A percentile compares a stretch with the other conserved stretches of the same genome.
phyloP scores from a whole-genome alignment of 495 filamentous ascomycete species.

The Aspergillus indologenus region DNA sequence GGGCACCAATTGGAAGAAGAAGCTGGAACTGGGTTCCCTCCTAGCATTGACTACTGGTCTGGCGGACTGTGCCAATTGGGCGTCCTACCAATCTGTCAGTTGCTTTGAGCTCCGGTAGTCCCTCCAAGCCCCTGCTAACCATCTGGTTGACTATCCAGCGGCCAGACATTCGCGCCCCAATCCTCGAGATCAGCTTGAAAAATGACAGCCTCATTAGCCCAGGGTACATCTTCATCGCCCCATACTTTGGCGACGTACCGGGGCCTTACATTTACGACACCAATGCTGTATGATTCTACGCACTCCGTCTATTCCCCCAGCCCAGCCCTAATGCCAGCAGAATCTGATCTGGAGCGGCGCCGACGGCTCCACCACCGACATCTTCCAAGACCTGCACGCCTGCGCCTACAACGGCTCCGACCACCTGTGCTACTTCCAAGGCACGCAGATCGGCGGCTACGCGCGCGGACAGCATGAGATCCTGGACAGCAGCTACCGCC shows the following conservation, averaged over 20 bases:
- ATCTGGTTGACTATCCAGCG: neutral
- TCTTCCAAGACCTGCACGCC: slow-evolving; percentile 1
- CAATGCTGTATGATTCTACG: slow-evolving; percentile 28
- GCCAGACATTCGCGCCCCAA: neutral
- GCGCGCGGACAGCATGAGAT: neutral
- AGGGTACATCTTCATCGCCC: slow-evolving; percentile 29
- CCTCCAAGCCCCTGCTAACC: neutral
- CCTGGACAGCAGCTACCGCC: neutral
- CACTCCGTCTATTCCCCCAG: neutral
- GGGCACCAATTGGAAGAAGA: neutral
- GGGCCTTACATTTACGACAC: slow-evolving; percentile 41
- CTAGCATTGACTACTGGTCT: neutral
- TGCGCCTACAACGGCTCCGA: neutral
- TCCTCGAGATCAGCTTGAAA: slow-evolving; percentile 1
- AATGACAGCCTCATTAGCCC: slow-evolving; percentile 8
- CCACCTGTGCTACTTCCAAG: neutral
- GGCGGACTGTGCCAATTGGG: neutral
- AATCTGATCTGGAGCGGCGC: slow-evolving; percentile 5
- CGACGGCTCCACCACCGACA: slow-evolving; percentile 15
- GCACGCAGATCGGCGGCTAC: neutral
- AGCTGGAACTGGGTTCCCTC: neutral
- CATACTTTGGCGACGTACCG: slow-evolving; percentile 19
- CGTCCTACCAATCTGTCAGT: neutral
- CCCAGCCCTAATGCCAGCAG: neutral
- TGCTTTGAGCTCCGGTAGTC: neutral